Percentiles rank a stretch among this genome's conserved stretches.
Evolutionary conservation across 306 rosid genomes (phyloP).

Genomic region (Prunus mume): DNA sequence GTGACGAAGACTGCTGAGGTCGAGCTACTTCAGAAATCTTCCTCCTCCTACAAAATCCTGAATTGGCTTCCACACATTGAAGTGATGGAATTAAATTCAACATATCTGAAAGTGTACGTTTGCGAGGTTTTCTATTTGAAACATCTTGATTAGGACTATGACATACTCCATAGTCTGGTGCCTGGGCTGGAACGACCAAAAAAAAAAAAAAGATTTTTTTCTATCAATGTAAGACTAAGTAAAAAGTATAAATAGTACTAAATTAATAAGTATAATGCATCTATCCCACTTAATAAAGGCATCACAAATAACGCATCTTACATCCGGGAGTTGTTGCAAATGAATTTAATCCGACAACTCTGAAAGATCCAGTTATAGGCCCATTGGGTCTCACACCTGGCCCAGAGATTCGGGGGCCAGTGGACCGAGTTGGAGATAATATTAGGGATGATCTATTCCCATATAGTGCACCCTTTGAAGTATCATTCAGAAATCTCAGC

Average conservation of each 20-base stretch:
- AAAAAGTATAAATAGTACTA: slow-evolving; percentile 3
- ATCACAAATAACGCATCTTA: slow-evolving; percentile 58
- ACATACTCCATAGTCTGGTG: slow-evolving; percentile 47
- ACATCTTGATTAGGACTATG: slow-evolving; percentile 43
- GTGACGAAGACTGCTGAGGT: slow-evolving; percentile 48
- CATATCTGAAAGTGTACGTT: slow-evolving; percentile 77
- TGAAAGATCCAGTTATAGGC: slow-evolving; percentile 48
- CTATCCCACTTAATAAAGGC: slow-evolving; percentile 19
- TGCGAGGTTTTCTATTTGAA: slow-evolving; percentile 58
- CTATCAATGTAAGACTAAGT: slow-evolving; percentile 27
- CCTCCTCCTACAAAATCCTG: slow-evolving; percentile 58
- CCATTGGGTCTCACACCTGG: slow-evolving; percentile 60
- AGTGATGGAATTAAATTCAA: slow-evolving; percentile 81
- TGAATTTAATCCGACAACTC: slow-evolving; percentile 58
- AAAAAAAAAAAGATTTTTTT: slow-evolving; percentile 31
- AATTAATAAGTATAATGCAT: neutral
- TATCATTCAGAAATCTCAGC: slow-evolving; percentile 53
- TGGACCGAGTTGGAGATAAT: slow-evolving; percentile 66
- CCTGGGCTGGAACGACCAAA: slow-evolving; percentile 57
- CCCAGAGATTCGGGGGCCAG: slow-evolving; percentile 48
- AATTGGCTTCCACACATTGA: slow-evolving; percentile 49
- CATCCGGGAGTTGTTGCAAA: slow-evolving; percentile 73
- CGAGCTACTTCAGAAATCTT: slow-evolving; percentile 47
- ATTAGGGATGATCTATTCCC: slow-evolving; percentile 59
- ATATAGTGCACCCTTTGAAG: slow-evolving; percentile 56